A percentile compares a stretch with the other conserved stretches of the same genome.
Evolutionary conservation across 768 basidiomycete species (phyloP).

Genomic region (Dentipellis sp.): DNA sequence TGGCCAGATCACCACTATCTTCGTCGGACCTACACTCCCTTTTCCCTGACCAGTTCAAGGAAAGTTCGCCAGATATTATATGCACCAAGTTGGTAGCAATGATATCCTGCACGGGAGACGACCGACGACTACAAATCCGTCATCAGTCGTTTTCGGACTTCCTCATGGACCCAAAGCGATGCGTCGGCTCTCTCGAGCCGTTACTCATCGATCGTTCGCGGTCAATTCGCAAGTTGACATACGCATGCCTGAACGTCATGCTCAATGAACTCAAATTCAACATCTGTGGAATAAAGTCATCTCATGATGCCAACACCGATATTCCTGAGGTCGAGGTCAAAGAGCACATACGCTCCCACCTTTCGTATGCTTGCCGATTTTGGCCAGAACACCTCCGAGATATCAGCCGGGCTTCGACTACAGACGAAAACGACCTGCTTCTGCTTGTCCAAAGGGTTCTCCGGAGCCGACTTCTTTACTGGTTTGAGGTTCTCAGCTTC

Average conservation of each 20-base stretch:
- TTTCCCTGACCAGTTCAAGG: background rate
- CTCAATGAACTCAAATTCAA: constrained; percentile 26
- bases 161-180: constrained; percentile 7
- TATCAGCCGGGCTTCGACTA: background rate
- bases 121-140: constrained; percentile 1
- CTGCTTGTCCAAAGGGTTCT: constrained; percentile 16
- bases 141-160: constrained; percentile 8
- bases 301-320: constrained; percentile 21
- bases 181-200: background rate
- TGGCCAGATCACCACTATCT: constrained; percentile 5
- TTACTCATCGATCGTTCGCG: constrained; percentile 4
- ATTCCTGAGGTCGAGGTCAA: constrained; percentile 17
- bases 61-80: background rate
- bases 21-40: constrained; percentile 6
- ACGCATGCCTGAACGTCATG: constrained; percentile 23
- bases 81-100: constrained; percentile 6
- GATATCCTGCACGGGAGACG: constrained; percentile 2
- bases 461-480: constrained; percentile 23
- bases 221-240: constrained; percentile 15
- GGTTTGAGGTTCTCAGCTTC: constrained; percentile 30
- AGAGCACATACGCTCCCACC: constrained; percentile 18
- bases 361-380: constrained; percentile 28
- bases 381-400: constrained; percentile 25
- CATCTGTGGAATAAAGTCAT: constrained; percentile 28
- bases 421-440: constrained; percentile 1